Percentiles rank a stretch among this genome's conserved stretches.
Evolutionary conservation across 2,329 filamentous ascomycete genomes (phyloP).

Genomic region (Fusarium veterinarium): DNA sequence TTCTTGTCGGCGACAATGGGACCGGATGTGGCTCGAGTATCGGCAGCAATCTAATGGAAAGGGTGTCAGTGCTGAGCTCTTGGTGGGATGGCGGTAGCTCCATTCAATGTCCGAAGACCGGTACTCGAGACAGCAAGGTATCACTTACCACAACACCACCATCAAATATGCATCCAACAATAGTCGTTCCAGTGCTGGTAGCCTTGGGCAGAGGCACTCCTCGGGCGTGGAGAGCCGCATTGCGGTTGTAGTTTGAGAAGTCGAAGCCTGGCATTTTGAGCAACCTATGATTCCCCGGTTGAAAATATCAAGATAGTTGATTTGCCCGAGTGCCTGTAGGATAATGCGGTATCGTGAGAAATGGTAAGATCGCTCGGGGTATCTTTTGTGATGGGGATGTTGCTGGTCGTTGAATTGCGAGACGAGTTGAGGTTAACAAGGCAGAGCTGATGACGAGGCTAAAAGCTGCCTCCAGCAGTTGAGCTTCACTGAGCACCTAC

Average conservation of each 20-base stretch:
- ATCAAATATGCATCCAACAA: constrained; percentile 96
- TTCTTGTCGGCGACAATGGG: constrained; percentile 99
- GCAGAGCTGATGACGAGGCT: constrained; percentile 66
- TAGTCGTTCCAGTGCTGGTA: constrained; percentile 98
- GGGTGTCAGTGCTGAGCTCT: constrained; percentile 32
- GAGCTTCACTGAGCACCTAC: constrained; percentile 40
- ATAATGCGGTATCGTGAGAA: constrained; percentile 13
- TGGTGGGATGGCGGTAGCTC: constrained; percentile 10
- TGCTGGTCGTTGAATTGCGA: constrained; percentile 29
- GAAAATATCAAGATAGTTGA: constrained; percentile 14
- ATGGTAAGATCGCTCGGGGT: constrained; percentile 30
- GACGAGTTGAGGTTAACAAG: constrained; percentile 42
- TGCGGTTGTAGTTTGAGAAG: constrained; percentile 99
- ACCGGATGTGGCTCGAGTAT: constrained; percentile 95
- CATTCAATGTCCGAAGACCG: neutral
- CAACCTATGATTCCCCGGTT: constrained; percentile 26
- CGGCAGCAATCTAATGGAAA: constrained; percentile 83
- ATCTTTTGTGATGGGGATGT: constrained; percentile 39
- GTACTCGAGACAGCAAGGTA: neutral
- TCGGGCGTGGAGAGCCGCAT: constrained; percentile 92
- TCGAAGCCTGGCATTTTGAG: constrained; percentile 93
- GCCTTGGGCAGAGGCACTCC: constrained; percentile 96
- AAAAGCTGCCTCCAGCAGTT: constrained; percentile 59
- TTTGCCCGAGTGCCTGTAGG: neutral
- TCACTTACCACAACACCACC: constrained; percentile 88